Evolutionary conservation across 2,329 filamentous ascomycete species (phyloP), one percentile per base, ranked within the genome.

Genomic region (Alternaria angustiovoidea): DNA sequence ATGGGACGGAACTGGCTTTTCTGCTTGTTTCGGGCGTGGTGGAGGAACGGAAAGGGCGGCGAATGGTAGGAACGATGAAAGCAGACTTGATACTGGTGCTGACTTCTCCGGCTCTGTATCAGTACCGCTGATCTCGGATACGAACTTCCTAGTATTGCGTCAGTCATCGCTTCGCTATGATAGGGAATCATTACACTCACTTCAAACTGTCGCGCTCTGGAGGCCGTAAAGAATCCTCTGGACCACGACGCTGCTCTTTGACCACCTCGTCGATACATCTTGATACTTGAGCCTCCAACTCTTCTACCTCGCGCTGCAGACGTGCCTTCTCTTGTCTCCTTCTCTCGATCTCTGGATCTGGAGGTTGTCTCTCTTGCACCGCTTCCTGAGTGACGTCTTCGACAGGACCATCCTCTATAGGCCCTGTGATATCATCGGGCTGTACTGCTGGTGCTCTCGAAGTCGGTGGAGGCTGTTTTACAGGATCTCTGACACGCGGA

Each of bases 1-100:
- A 70, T 94, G 91, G 1, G 89, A 91, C 7, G 84, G 80, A 0
- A 85, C 74, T 2, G 81, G 79, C n/a, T 77, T 79, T 28, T 74
- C 70, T 7, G 77, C 20, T 44, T 52, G 47, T 32, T 67, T 64
- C 11, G 48, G 59, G 7, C 62, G 65, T 69, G 81, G 57, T 20
- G 64, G 63, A n/a, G 61, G 62, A 20, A 75, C 59, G 9, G 63
- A 47, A 7, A 72, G 64, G 26, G 66, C 65, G 12, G 71, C 72
- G 48, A 80, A 80, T 8, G 79, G 79, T 2, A 81, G 70, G 44
- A 81, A 81, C 0, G 77, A 79, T n/a, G 73, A 75, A 7, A 81
- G 67, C 11, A 79, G 66, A 36, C 59, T 70, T 5, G 79, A 78
- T 11, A 79, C 46, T 7, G 72, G 60, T 22, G 66, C 64, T 18